Evolutionary conservation across 306 rosid species (phyloP), one percentile per base, ranked within the genome.

Genomic region (Astragalus glycyphyllos): DNA sequence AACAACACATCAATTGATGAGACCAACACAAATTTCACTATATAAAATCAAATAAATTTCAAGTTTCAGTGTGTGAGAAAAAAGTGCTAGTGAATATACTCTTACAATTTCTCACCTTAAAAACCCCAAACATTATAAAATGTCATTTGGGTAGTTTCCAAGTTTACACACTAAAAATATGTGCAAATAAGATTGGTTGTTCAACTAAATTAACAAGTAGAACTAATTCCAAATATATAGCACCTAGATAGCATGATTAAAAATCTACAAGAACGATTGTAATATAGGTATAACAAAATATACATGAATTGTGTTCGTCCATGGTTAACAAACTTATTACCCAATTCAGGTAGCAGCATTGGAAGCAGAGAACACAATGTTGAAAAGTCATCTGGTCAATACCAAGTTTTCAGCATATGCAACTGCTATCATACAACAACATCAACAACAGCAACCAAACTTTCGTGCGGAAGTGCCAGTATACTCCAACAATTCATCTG

Each of bases 291-390:
- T 4, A 3, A 26, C 31, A 26, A 6, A 51, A 11, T 4, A 0
- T 13, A 49, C 11, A n/a, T 15, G 14, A 68, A 20, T 16, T 42
- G 63, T 17, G 63, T 42, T 13, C 12, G 2, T 20, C 17, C 34
- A 7, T n/a, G 12, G 62, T 50, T 8, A 50, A 67, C 60, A 35
- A 47, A 46, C 13, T n/a, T 14, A 15, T 42, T 62, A 29, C 29
- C 71, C 11, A 65, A 31, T 75, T 44, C 73, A 92, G 98, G 95
- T 92, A 75, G 73, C 87, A 63, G 71, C 86, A 1, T 71, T 87
- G 73, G 88, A 87, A 81, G 79, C 79, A 4, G 89, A 92, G 75
- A 75, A 87, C 11, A 71, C 75, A 0, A 68, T 76, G 82, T 80
- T 89, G 75, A 84, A 92, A 71, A 77, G 42, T 47, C 92, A 84